Base-by-base conservation (phyloP, 441 rosid genomes). In the Erodium trifolium region DNA sequence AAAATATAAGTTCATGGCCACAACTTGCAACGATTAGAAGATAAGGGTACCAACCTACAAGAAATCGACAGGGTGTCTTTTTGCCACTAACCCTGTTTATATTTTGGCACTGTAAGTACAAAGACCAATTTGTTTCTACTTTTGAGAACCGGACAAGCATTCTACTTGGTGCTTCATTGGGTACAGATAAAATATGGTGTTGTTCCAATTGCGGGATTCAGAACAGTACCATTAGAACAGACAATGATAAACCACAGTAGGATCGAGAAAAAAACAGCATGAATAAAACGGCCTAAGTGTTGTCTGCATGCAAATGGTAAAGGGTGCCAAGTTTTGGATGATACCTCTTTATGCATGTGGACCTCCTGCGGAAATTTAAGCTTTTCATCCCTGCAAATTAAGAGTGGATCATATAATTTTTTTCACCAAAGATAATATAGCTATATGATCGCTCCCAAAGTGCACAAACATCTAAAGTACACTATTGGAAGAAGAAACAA, bases 351-450 rank as follows among this genome's bases (percentile, higher is more conserved):
- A 77, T 89, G 91, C 47, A 82, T 79, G 69, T 81, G 86, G 70
- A 85, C 76, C 53, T 86, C 86, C 35, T 79, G 76, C 0, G 96
- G 93, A 68, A 93, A 89, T 65, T 85, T 86, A 60, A 93, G 96
- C 78, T 74, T 83, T 74, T 91, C 91, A 67, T 89, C 86, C 96
- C 96, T 89, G 71, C 69, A 78, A 74, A 63, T 75, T 18, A 35
- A 7, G 35, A 49, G 14, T 31, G 31, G 14, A 53, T 16, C 60
- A 53, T 53, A 14, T 16, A 14, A 51, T 13, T 49, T 16, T 49
- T 49, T 49, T 51, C 59, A 14, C 18, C 5, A 13, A 14, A 51
- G 17, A 51, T 14, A 51, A 51, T 18, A 51, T n/a, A 12, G 57
- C 16, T 1, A 51, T 51, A 51, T n/a, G 12, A 3, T 51, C 0